Evolutionary conservation across 345 rosid species (phyloP).

Genomic region (Acer yangbiense): DNA sequence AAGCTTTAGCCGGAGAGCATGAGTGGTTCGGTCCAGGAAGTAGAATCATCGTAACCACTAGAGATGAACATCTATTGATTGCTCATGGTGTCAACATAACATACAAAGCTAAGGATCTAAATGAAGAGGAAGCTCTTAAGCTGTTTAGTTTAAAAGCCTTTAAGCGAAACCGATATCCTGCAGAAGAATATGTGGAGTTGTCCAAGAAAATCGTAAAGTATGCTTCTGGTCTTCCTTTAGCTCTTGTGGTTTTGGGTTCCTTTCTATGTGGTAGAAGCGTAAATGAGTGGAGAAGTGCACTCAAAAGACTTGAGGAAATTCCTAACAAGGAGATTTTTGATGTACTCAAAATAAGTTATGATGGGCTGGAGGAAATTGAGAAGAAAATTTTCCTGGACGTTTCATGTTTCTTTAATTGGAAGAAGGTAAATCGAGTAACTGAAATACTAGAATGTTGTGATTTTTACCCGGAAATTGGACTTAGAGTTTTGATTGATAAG

Average conservation of each 20-base stretch:
- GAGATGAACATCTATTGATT: no score
- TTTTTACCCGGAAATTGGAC: no score
- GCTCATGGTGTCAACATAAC: no score
- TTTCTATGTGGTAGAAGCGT: slow-evolving; percentile 3
- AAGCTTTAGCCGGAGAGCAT: no score
- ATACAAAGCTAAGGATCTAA: not conserved
- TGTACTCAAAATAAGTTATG: slow-evolving; percentile 22
- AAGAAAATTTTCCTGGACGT: not conserved
- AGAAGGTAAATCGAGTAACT: no score
- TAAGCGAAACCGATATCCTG: not conserved
- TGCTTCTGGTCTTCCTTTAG: slow-evolving; percentile 22
- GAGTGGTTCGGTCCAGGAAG: no score
- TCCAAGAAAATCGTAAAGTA: slow-evolving; percentile 4
- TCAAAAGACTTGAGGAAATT: not conserved
- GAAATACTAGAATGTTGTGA: no score
- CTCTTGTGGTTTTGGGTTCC: slow-evolving; percentile 19
- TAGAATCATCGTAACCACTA: no score
- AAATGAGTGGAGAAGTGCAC: slow-evolving; percentile 16
- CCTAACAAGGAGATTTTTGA: slow-evolving; percentile 14
- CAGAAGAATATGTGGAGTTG: not conserved
- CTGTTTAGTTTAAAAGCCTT: not conserved
- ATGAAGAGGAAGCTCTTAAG: not conserved
- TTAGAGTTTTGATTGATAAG: no score
- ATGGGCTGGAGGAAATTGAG: slow-evolving; percentile 16
- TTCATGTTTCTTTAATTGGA: no score